Evolutionary conservation across 169 alveolate species (phyloP), one percentile per base, ranked within the genome.

Genomic region (Cryptosporidium ubiquitum): DNA sequence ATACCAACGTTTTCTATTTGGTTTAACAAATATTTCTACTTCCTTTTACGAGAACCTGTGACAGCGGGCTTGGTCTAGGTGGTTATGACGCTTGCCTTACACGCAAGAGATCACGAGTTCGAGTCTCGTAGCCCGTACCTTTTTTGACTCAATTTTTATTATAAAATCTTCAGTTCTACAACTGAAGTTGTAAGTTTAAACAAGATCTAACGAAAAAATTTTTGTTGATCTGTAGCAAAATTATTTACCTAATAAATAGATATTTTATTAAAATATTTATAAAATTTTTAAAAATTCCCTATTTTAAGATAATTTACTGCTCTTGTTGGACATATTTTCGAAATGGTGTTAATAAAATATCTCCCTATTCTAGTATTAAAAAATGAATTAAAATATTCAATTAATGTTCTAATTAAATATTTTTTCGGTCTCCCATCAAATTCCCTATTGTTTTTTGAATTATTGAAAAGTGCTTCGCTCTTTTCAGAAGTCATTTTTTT

Each of bases 51-150:
- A 9, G 0, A 0, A n/a, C 14, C 39, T 1, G 51, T n/a, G 47
- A 5, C 40, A 61, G 89, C 89, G 89, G 89, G 89, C 89, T 79
- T 79, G 89, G 89, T 79, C 89, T 79, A 79, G 89, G 89, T 79
- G 89, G 89, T 79, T 61, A 79, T 79, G 89, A 79, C 89, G 89
- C 89, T 79, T 64, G 89, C 89, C 75, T 79, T 79, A 79, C 89
- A 79, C 89, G 89, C 89, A 64, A 79, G 89, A 79, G 89, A 64
- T 79, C 89, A 79, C 89, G 89, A 79, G 89, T 79, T 79, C 89
- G 89, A 79, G 75, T 79, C 89, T 79, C 89, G 89, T 79, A 79
- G 89, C 89, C 89, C 89, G 89, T 79, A 79, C n/a, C 23, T 49
- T 69, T 0, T 40, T 68, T 42, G 18, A 42, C 10, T 12, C 52